Evolutionary conservation across 495 filamentous ascomycete species (phyloP).

Genomic region (Diplogelasinospora grovesii): DNA sequence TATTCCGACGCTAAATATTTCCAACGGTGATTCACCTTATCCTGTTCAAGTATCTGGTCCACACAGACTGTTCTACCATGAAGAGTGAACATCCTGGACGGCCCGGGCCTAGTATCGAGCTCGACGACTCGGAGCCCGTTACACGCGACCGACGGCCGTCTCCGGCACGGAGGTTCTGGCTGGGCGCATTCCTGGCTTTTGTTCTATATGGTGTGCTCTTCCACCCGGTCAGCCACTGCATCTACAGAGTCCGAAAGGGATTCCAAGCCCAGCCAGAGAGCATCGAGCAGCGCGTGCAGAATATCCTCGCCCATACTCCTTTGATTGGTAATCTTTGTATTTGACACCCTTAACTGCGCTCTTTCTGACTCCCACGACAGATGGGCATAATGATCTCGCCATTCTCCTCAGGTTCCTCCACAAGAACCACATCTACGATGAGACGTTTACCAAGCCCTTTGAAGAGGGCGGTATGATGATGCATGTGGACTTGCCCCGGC

Average conservation of each 20-base stretch:
- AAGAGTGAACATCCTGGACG: no score
- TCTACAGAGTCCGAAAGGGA: background rate
- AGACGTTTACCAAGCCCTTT: constrained; percentile 65
- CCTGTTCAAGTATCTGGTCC: no score
- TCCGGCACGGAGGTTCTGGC: no score
- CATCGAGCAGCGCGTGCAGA: constrained; percentile 59
- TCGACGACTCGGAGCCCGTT: no score
- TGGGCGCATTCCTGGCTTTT: background rate
- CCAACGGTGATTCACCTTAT: no score
- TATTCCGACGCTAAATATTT: no score
- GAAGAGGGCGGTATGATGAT: constrained; percentile 54
- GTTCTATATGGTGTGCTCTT: constrained; percentile 3
- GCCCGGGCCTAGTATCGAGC: no score
- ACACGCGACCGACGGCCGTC: no score
- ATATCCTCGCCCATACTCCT: constrained; percentile 65
- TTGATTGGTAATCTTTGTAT: constrained; percentile 56
- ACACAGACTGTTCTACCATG: no score
- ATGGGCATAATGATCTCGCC: constrained; percentile 89
- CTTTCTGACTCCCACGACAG: constrained; percentile 35
- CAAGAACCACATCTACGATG: constrained; percentile 70
- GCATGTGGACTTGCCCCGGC: constrained; percentile 76
- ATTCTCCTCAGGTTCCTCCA: constrained; percentile 61
- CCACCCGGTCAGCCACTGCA: constrained; percentile 2
- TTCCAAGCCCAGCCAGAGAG: constrained; percentile 19
- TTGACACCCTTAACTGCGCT: background rate